Conservation (phyloP, 2,329 filamentous ascomycete species). For the Aureobasidium leucospermi region DNA sequence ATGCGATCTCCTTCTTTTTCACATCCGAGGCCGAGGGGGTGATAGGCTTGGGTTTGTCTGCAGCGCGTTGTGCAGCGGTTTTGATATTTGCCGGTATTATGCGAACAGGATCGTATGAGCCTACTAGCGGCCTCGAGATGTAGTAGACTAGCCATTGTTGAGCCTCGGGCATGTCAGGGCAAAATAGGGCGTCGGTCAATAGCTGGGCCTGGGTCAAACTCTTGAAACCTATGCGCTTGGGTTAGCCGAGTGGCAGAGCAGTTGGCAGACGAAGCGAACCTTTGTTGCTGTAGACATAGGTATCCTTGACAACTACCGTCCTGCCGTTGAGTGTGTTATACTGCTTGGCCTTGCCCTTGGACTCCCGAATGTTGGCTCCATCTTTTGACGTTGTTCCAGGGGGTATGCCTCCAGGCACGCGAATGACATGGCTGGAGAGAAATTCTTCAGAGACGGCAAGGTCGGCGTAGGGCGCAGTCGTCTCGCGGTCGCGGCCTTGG, state of each 20-base stretch:
- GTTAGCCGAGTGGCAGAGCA: background rate
- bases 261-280: slow-evolving; percentile 42
- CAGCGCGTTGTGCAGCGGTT: slow-evolving; percentile 22
- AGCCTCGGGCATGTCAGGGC: slow-evolving; percentile 79
- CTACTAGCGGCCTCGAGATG: slow-evolving; percentile 82
- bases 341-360: slow-evolving; percentile 86
- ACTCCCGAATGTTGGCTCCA: slow-evolving; percentile 61
- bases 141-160: slow-evolving; percentile 96
- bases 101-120: slow-evolving; percentile 68
- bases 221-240: slow-evolving; percentile 59
- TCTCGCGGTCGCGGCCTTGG: slow-evolving; percentile 80
- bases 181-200: slow-evolving; percentile 77
- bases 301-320: slow-evolving; percentile 90
- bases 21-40: slow-evolving; percentile 34
- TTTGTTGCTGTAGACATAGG: slow-evolving; percentile 91
- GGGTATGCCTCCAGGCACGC: slow-evolving; percentile 56
- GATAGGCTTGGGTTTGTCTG: slow-evolving; percentile 17
- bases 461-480: slow-evolving; percentile 67
- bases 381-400: slow-evolving; percentile 42
- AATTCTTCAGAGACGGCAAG: slow-evolving; percentile 88
- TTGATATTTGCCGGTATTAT: slow-evolving; percentile 56
- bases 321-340: slow-evolving; percentile 88
- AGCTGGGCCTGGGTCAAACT: slow-evolving; percentile 82
- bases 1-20: slow-evolving; percentile 83
- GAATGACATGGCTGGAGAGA: slow-evolving; percentile 90